A percentile compares a stretch with the other conserved stretches of the same genome.
phyloP scores from a whole-genome alignment of 2,329 filamentous ascomycete genomes.

The Albifimbria verrucaria region DNA sequence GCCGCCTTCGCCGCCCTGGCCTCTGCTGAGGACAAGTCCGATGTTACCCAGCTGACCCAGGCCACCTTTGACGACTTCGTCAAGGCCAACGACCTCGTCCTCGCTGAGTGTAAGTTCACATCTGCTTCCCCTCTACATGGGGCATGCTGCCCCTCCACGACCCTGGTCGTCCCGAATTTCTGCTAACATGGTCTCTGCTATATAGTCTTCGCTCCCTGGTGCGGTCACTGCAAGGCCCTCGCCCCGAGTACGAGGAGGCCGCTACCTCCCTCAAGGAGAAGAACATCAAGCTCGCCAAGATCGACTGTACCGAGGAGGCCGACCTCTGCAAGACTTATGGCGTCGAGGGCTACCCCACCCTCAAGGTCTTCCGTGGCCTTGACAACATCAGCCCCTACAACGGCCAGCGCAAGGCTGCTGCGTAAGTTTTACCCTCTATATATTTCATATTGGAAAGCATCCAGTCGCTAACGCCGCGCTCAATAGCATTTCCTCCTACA shows the following conservation, averaged over 20 bases:
- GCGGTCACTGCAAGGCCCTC: conserved; percentile 97
- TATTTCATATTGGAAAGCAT: neutral
- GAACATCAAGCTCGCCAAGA: conserved; percentile 79
- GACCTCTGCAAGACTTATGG: conserved; percentile 87
- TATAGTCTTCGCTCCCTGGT: conserved; percentile 91
- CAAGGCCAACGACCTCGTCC: conserved; percentile 79
- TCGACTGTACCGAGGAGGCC: conserved; percentile 92
- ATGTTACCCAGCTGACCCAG: conserved; percentile 81
- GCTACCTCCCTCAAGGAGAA: conserved; percentile 84
- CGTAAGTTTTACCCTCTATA: conserved; percentile 42
- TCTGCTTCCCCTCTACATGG: neutral
- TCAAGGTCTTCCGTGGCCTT: conserved; percentile 95
- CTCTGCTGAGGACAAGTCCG: conserved; percentile 64
- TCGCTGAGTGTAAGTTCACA: conserved; percentile 83
- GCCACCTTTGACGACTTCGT: conserved; percentile 87
- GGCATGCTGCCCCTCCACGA: neutral
- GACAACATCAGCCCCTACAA: conserved; percentile 80
- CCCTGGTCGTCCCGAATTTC: conserved; percentile 11
- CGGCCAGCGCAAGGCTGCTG: conserved; percentile 83
- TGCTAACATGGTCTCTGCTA: conserved; percentile 27
- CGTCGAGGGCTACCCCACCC: conserved; percentile 95
- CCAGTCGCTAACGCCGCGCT: conserved; percentile 15
- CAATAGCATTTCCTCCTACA: conserved; percentile 70
- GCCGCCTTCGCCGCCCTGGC: conserved; percentile 55
- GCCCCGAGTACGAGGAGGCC: conserved; percentile 86